Conservation (phyloP, 2,329 filamentous ascomycete genomes). For the Elsinoe perseae region DNA sequence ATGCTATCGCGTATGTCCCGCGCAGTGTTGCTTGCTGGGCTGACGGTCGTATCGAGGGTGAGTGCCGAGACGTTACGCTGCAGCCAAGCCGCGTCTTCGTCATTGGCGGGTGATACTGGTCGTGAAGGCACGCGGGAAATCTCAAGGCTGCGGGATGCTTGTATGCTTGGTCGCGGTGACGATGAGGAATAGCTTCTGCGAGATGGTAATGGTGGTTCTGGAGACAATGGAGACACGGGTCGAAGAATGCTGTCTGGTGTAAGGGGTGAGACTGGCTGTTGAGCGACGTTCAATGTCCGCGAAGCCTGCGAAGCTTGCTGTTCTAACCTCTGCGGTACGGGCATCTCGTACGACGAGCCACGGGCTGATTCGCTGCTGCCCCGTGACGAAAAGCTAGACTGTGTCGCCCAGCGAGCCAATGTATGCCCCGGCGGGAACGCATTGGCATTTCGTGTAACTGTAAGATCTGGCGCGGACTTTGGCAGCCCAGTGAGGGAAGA, state of each 20-base stretch:
- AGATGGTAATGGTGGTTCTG: not conserved
- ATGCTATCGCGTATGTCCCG: not conserved
- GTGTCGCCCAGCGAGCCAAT: slow-evolving; percentile 2
- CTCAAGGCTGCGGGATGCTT: not conserved
- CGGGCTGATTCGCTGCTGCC: slow-evolving; percentile 6
- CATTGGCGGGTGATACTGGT: not conserved
- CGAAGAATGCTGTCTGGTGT: slow-evolving; percentile 4
- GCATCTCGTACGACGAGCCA: slow-evolving; percentile 10
- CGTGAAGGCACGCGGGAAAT: slow-evolving; percentile 6
- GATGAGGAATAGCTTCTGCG: not conserved
- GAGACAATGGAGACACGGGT: not conserved
- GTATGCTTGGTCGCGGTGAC: not conserved
- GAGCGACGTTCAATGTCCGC: not conserved
- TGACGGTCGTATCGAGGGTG: slow-evolving; percentile 8
- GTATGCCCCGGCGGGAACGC: slow-evolving; percentile 2
- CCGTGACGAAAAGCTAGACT: slow-evolving; percentile 3
- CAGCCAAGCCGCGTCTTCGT: not conserved
- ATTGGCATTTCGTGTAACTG: not conserved
- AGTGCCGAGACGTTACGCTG: slow-evolving; percentile 16
- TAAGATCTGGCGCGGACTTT: slow-evolving; percentile 10
- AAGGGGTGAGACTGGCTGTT: not conserved
- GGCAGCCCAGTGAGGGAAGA: not conserved
- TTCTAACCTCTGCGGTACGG: not conserved
- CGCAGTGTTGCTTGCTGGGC: not conserved
- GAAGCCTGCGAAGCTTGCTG: slow-evolving; percentile 9